Base-by-base conservation (phyloP, 768 basidiomycete genomes). In the Boletus bicolor region DNA sequence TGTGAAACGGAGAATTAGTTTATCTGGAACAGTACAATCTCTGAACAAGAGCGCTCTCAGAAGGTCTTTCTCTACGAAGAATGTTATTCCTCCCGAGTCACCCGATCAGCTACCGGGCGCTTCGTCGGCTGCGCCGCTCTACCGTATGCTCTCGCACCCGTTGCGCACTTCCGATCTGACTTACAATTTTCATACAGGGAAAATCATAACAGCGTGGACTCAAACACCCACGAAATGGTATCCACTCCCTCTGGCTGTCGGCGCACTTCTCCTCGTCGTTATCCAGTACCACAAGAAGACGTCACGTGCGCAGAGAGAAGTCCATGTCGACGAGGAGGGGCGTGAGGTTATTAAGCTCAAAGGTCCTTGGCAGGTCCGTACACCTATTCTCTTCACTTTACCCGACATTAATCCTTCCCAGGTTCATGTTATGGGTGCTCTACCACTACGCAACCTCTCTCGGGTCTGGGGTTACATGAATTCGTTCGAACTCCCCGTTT, bases 391-490 rank as follows among this genome's bases (percentile, higher is more conserved):
- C 19, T 52, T 17, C 11, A 36, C 21, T 1, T 32, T 41, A 4
- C 24, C 10, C 55, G 26, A 51, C 32, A 19, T 54, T 54, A 35
- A 60, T 51, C 5, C 35, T 9, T 36, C 32, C 8, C 57, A 92
- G 93, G 93, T 98, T n/a, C 91, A 96, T 73, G 94, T 98, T 45
- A 79, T 98, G 49, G 96, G 95, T 49, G 95, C 95, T 10, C 82
- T 99, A 1, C 97, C 97, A 0, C 81, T 98, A 7, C 85, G 95
- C 41, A 93, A 93, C 58, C 84, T 98, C 68, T 98, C 96, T n/a
- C 87, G 95, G 2, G 73, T 98, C 6, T 98, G 96, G 94, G 97
- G 97, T 7, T 95, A 94, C 72, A 65, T 98, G 58, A 99, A 98
- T 76, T 90, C 89, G 2, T 79, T 95, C 59, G 89, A 93, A 63